Conservation (phyloP, 202 grass and related monocot species). For the Eragrostis tef region DNA sequence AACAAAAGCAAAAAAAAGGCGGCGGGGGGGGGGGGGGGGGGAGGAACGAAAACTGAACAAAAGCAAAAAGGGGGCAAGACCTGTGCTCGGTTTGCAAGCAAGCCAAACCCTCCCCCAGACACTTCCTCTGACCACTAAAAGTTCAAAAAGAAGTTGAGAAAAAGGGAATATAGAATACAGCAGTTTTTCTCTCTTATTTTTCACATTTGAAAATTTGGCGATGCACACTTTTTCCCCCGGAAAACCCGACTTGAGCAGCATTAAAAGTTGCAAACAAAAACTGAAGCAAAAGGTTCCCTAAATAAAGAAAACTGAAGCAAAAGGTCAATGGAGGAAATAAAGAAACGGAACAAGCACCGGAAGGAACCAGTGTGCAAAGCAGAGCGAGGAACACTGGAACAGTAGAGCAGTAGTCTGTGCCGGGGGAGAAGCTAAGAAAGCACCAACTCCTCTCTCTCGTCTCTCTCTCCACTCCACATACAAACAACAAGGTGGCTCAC, state of each 20-base stretch:
- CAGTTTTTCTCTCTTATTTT: not conserved
- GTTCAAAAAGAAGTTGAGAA: not conserved
- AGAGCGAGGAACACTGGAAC: not conserved
- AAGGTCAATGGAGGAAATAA: conserved; percentile 3
- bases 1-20: not conserved
- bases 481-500: conserved; percentile 19
- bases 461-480: conserved; percentile 26
- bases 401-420: not conserved
- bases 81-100: not conserved
- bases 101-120: not conserved
- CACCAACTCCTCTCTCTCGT: conserved; percentile 29
- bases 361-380: conserved; percentile 17
- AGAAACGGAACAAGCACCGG: conserved; percentile 4
- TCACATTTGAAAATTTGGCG: too few species aligned
- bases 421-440: conserved; percentile 24
- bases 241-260: not conserved
- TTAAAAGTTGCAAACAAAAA: conserved; percentile 14
- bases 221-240: not conserved
- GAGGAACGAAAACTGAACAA: conserved; percentile 20
- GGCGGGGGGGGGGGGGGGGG: too few species aligned
- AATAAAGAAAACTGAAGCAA: not conserved
- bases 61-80: not conserved
- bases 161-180: not conserved
- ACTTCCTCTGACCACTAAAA: not conserved
- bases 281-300: not conserved